Evolutionary conservation across 1,284 basidiomycete species (phyloP), one percentile per base, ranked within the genome.

Genomic region (Schizophyllum commune): DNA sequence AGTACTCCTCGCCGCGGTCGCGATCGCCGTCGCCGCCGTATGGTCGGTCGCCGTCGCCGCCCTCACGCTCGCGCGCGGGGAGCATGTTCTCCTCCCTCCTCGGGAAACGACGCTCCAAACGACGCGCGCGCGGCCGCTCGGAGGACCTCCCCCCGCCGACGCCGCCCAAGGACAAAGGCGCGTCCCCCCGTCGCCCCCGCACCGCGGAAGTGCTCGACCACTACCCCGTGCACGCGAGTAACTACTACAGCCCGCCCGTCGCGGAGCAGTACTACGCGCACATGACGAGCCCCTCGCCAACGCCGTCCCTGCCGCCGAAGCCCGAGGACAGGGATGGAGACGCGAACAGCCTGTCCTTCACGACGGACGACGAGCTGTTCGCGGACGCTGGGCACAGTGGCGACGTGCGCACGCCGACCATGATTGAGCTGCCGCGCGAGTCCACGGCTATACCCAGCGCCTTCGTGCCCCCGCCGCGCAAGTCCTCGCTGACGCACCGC

Each of bases 11-110:
- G 60, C 69, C 66, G 7, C 39, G 57, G 66, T n/a, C 62, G 62
- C 20, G 60, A 61, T 47, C 67, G 61, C 56, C 64, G 60, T 57
- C 62, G 13, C 66, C 66, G 52, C 64, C 67, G 17, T 47, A 47
- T 47, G 13, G 13, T 47, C 39, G 39, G 17, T 47, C 39, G 17
- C 39, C 39, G 17, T 39, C 62, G 8, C 59, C 61, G 1, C 55
- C 59, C 15, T 55, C 52, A 6, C 53, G 61, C 17, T 61, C 52
- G 56, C 62, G 60, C 39, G 60, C 58, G 56, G 39, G 63, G 6
- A 71, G 70, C 60, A 69, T 75, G 67, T 73, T 79, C 62, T 71
- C 73, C 68, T 59, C 66, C 32, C 69, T 80, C 13, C 70, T 77
- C 54, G 72, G 77, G 22, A 47, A 47, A 8, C 39, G 39, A 60